Conservation (phyloP, 2,329 filamentous ascomycete genomes). For the Shiraia sp. region DNA sequence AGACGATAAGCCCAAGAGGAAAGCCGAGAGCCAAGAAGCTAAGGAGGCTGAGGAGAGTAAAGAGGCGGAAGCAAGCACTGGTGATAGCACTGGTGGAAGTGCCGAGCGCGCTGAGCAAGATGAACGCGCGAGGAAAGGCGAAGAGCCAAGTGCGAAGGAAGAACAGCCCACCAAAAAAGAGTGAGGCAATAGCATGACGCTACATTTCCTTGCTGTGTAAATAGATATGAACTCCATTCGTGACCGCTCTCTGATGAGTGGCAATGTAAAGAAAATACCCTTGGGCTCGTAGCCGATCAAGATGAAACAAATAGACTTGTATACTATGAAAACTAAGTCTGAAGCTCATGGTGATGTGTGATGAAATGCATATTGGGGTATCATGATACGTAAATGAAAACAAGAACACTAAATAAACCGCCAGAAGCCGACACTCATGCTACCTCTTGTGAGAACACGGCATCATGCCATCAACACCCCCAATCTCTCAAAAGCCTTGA, state of each 20-base stretch:
- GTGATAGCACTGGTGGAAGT: slow-evolving; percentile 25
- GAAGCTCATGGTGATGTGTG: no score
- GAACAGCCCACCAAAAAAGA: slow-evolving; percentile 22
- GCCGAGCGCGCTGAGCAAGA: slow-evolving; percentile 41
- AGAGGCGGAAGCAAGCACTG: slow-evolving; percentile 40
- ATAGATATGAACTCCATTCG: slow-evolving; percentile 18
- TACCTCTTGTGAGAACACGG: no score
- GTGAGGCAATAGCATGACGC: slow-evolving; percentile 1
- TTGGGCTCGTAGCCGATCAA: slow-evolving; percentile 5
- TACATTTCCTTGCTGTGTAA: slow-evolving; percentile 16
- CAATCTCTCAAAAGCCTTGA: background rate
- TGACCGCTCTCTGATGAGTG: slow-evolving; percentile 4
- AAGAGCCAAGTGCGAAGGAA: slow-evolving; percentile 23
- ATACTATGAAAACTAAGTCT: slow-evolving; percentile 6
- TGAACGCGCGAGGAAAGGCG: slow-evolving; percentile 26
- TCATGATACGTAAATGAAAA: no score
- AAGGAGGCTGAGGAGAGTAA: slow-evolving; percentile 26
- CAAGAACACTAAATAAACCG: no score
- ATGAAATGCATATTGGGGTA: no score
- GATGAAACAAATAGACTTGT: slow-evolving; percentile 12
- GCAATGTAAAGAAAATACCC: slow-evolving; percentile 23
- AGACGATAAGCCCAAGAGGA: slow-evolving; percentile 69
- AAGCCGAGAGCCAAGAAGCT: slow-evolving; percentile 16
- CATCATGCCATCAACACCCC: background rate
- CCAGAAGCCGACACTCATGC: no score